A percentile compares a stretch with the other conserved stretches of the same genome.
These are phyloP conservation scores for Alisma plantagoaquatica DNA, from an alignment of 106 monocot genomes.

Conservation along the genomic window DNA sequence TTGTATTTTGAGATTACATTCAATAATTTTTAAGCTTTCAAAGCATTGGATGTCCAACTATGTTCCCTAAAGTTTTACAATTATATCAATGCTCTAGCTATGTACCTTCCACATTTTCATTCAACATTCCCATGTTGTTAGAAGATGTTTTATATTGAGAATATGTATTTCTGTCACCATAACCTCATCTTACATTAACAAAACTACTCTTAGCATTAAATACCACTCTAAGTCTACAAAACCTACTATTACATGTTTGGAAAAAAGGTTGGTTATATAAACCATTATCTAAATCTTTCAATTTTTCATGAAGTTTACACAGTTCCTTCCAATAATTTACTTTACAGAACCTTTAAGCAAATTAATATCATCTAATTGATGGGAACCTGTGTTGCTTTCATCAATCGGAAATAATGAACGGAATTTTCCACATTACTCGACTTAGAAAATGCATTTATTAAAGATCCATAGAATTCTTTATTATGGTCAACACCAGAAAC, in stretches of 20 bases:
- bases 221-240: constrained; percentile 69
- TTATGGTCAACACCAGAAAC: constrained; percentile 36
- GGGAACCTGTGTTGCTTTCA: constrained; percentile 43
- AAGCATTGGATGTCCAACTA: too few relatives aligned
- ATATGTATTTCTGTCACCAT: constrained; percentile 64
- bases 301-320: constrained; percentile 45
- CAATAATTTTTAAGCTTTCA: too few relatives aligned
- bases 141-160: constrained; percentile 68
- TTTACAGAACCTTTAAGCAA: constrained; percentile 50
- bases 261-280: constrained; percentile 54
- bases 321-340: constrained; percentile 55
- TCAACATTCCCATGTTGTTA: constrained; percentile 79
- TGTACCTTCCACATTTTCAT: constrained; percentile 38
- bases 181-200: constrained; percentile 29
- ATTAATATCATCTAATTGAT: constrained; percentile 53
- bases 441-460: constrained; percentile 62
- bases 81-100: too few relatives aligned
- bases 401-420: constrained; percentile 28
- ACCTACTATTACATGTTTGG: constrained; percentile 65
- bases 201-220: constrained; percentile 46
- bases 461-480: constrained; percentile 54
- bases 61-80: too few relatives aligned
- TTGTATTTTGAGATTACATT: too few relatives aligned
- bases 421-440: constrained; percentile 33
- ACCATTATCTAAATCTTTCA: constrained; percentile 38